Evolutionary conservation across 1,139 yeast genomes (phyloP).

Genomic region (Saccharomyces hybrid): DNA sequence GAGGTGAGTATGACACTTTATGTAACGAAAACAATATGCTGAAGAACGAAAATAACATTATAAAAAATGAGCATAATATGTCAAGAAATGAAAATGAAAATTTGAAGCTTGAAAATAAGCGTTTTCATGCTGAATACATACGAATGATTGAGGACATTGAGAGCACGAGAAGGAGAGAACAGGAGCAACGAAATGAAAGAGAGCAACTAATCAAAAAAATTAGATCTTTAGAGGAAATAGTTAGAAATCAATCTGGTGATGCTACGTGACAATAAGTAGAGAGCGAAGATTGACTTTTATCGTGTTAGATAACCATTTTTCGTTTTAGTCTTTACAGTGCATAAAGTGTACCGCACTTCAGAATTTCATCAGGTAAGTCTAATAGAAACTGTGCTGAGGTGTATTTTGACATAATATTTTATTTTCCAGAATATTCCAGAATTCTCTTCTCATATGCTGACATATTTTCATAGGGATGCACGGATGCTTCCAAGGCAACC

Average conservation of each 20-base stretch:
- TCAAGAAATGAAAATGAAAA: neutral
- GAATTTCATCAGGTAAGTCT: no score
- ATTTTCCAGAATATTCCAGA: neutral
- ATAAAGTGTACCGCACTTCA: no score
- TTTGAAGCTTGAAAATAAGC: neutral
- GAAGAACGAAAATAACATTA: slow-evolving; percentile 4
- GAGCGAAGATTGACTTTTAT: neutral
- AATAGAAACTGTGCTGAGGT: neutral
- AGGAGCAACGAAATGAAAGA: neutral
- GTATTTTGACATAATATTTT: neutral
- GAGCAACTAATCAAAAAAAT: neutral
- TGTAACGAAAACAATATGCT: slow-evolving; percentile 8
- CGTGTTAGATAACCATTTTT: no score
- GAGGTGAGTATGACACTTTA: neutral
- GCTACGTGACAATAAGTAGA: neutral
- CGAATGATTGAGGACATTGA: neutral
- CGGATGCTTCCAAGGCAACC: neutral
- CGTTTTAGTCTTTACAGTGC: no score
- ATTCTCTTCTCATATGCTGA: neutral
- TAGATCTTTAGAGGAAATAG: neutral
- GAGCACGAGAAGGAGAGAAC: neutral
- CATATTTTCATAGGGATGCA: neutral
- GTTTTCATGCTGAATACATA: neutral
- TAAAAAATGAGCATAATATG: neutral
- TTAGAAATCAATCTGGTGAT: neutral